phyloP scores from a whole-genome alignment of 306 rosid species.

The Comarum palustre region DNA sequence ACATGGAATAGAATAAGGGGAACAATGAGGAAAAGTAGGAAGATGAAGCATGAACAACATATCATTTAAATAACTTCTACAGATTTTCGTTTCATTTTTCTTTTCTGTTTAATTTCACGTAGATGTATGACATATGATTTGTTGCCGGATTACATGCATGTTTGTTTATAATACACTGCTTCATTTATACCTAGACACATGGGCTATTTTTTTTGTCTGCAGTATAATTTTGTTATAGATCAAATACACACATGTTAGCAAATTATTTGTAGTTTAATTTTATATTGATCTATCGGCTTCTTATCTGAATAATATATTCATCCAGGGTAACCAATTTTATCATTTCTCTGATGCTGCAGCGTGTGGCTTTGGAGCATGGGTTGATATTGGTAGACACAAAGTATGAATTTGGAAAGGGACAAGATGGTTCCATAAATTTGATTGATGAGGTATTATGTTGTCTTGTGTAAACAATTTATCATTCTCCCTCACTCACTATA shows the following conservation, averaged over 20 bases:
- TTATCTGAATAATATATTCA: neutral
- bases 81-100: neutral
- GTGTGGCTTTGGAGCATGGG: slow-evolving; percentile 85
- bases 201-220: neutral
- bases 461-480: slow-evolving; percentile 9
- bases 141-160: neutral
- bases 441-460: slow-evolving; percentile 71
- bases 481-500: neutral
- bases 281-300: neutral
- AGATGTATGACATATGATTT: neutral
- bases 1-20: neutral
- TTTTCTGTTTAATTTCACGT: neutral
- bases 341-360: slow-evolving; percentile 45
- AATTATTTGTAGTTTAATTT: neutral
- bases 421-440: slow-evolving; percentile 75
- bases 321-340: neutral
- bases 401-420: slow-evolving; percentile 90
- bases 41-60: neutral
- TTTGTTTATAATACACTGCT: neutral
- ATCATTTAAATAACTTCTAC: neutral
- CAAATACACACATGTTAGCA: neutral
- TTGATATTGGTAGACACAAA: slow-evolving; percentile 92
- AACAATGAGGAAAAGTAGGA: neutral
- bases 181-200: neutral
- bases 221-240: neutral